These are phyloP conservation scores for Pseudogymnoascus sp. DNA, from an alignment of 2,329 filamentous ascomycete genomes.

Conservation along the genomic window DNA sequence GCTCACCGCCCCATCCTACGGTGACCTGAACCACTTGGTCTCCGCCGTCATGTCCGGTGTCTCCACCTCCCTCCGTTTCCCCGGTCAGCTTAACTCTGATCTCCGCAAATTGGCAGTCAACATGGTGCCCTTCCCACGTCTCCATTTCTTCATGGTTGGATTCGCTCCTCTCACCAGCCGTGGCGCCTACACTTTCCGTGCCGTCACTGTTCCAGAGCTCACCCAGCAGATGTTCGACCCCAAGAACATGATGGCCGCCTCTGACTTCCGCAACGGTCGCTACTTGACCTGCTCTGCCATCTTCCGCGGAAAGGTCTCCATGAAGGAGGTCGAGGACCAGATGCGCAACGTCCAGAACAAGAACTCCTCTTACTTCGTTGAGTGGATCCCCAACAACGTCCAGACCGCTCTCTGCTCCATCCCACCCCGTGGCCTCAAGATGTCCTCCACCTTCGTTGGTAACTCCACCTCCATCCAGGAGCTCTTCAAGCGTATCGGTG, in stretches of 20 bases:
- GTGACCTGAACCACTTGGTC: conserved; percentile 98
- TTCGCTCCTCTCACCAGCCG: conserved; percentile 96
- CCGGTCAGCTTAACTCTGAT: conserved; percentile 99
- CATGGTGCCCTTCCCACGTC: conserved; percentile 99
- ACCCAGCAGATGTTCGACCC: conserved; percentile 99
- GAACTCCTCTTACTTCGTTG: conserved; percentile 99
- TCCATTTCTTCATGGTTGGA: conserved; percentile 99
- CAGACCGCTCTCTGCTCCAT: conserved; percentile 99
- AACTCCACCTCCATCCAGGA: conserved; percentile 99
- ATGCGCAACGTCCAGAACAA: conserved; percentile 99
- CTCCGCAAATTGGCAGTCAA: conserved; percentile 99
- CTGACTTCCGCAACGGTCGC: conserved; percentile 98
- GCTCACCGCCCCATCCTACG: conserved; percentile 96
- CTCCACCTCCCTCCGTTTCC: conserved; percentile 97
- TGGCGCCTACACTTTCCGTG: conserved; percentile 89
- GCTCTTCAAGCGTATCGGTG: conserved; percentile 99
- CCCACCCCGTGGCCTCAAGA: conserved; percentile 93
- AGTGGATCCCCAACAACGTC: conserved; percentile 99
- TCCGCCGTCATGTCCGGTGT: conserved; percentile 99
- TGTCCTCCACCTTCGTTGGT: conserved; percentile 98
- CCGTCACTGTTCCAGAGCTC: conserved; percentile 93
- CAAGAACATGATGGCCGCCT: conserved; percentile 99
- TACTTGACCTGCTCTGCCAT: conserved; percentile 99
- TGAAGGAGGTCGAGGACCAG: conserved; percentile 99
- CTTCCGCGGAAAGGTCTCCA: conserved; percentile 99